Percentiles rank a stretch among this genome's conserved stretches.
Evolutionary conservation across 768 basidiomycete genomes (phyloP).

Genomic region (Melanogaster broomeanus): DNA sequence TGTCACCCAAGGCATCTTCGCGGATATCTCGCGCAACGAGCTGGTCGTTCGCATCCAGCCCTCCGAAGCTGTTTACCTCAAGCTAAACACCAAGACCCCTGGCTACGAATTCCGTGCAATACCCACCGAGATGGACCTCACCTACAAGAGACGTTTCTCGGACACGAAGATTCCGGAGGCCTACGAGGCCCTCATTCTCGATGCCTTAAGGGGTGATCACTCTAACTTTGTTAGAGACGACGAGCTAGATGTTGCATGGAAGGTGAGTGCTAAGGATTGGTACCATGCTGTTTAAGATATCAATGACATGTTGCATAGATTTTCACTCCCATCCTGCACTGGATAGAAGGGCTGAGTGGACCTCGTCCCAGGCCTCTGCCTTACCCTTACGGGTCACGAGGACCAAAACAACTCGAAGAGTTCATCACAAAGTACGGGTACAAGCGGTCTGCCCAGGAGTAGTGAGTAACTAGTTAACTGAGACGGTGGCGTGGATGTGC

Average conservation of each 20-base stretch:
- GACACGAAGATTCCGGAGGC: constrained; percentile 95
- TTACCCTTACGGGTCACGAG: constrained; percentile 95
- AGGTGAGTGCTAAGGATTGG: constrained; percentile 53
- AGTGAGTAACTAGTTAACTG: constrained; percentile 56
- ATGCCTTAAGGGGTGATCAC: constrained; percentile 96
- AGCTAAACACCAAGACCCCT: constrained; percentile 94
- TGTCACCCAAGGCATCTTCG: constrained; percentile 95
- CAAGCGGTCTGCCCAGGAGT: constrained; percentile 63
- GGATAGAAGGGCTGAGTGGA: constrained; percentile 84
- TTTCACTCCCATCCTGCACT: constrained; percentile 92
- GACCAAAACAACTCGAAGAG: constrained; percentile 79
- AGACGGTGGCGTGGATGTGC: background rate
- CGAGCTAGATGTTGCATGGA: constrained; percentile 97
- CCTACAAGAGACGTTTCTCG: constrained; percentile 93
- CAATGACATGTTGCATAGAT: constrained; percentile 55
- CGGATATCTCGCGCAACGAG: constrained; percentile 94
- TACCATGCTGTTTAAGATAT: background rate
- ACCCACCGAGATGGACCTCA: constrained; percentile 97
- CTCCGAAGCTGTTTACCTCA: constrained; percentile 94
- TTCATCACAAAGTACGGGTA: constrained; percentile 81
- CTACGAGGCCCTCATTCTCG: constrained; percentile 93
- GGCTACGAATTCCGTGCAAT: constrained; percentile 88
- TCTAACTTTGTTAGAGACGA: constrained; percentile 99
- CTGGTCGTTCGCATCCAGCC: constrained; percentile 98
- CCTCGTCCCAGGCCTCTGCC: constrained; percentile 65